Conservation (phyloP, 441 rosid genomes). For the Gossypium gossypioides region DNA sequence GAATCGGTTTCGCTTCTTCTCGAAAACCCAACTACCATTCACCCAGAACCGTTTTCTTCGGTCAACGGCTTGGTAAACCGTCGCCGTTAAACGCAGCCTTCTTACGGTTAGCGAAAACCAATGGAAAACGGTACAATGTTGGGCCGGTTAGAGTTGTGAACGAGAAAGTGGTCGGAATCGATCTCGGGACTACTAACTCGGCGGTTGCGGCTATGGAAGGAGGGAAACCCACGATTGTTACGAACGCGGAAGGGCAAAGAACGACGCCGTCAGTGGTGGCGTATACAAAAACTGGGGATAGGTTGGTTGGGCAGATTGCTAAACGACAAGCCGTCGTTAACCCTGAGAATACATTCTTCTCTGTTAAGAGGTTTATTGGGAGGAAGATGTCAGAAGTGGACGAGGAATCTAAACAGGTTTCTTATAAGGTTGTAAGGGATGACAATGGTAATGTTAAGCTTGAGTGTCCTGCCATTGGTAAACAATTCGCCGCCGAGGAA, state of each 20-base stretch:
- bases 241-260: slow-evolving; percentile 87
- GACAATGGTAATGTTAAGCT: slow-evolving; percentile 85
- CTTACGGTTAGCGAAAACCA: slow-evolving; percentile 19
- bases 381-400: slow-evolving; percentile 88
- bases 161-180: slow-evolving; percentile 72
- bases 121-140: slow-evolving; percentile 19
- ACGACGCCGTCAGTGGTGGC: slow-evolving; percentile 93
- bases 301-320: slow-evolving; percentile 90
- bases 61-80: slow-evolving; percentile 28
- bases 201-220: slow-evolving; percentile 98
- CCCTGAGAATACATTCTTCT: slow-evolving; percentile 84
- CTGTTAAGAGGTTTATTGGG: slow-evolving; percentile 96
- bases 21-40: slow-evolving; percentile 20
- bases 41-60: slow-evolving; percentile 47
- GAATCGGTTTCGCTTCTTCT: slow-evolving; percentile 30
- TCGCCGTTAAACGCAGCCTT: slow-evolving; percentile 29
- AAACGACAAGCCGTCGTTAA: slow-evolving; percentile 89
- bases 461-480: slow-evolving; percentile 81
- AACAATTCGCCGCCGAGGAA: slow-evolving; percentile 82
- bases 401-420: slow-evolving; percentile 86
- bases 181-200: slow-evolving; percentile 68
- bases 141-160: slow-evolving; percentile 52
- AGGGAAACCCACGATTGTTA: slow-evolving; percentile 84
- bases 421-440: slow-evolving; percentile 74
- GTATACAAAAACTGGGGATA: slow-evolving; percentile 70